Conservation (phyloP, 2,329 filamentous ascomycete species). For the Fusarium lateritium region DNA sequence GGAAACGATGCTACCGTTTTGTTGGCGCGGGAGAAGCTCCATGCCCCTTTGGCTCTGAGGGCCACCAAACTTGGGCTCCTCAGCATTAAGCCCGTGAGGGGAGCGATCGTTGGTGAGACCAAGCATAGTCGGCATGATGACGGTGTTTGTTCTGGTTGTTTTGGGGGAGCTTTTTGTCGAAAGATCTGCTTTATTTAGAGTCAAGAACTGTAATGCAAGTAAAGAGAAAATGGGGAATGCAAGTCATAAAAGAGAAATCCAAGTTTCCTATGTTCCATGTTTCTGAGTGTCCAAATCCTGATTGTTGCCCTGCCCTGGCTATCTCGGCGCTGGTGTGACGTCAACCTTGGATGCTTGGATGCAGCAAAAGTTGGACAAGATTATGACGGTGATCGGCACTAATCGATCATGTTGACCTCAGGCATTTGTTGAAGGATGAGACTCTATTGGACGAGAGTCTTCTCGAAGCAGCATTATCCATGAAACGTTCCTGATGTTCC, state of each 20-base stretch:
- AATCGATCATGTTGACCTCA: slow-evolving; percentile 28
- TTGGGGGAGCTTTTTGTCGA: slow-evolving; percentile 2
- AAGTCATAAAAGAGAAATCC: slow-evolving; percentile 31
- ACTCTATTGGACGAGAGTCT: slow-evolving; percentile 20
- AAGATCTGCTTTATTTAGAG: slow-evolving; percentile 16
- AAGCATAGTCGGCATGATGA: slow-evolving; percentile 50
- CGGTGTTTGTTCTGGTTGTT: slow-evolving; percentile 9
- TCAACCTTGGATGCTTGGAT: slow-evolving; percentile 38
- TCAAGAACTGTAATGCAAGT: slow-evolving; percentile 5
- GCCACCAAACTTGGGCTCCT: slow-evolving; percentile 35
- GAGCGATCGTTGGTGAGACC: slow-evolving; percentile 48
- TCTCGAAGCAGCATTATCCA: slow-evolving; percentile 8
- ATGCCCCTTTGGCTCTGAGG: slow-evolving; percentile 34
- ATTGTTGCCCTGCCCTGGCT: slow-evolving; percentile 40
- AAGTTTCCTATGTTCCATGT: slow-evolving; percentile 42
- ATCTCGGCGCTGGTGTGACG: slow-evolving; percentile 44
- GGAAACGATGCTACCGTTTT: slow-evolving; percentile 38
- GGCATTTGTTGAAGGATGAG: background rate
- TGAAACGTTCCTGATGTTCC: slow-evolving; percentile 18
- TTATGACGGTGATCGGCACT: slow-evolving; percentile 48
- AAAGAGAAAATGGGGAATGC: slow-evolving; percentile 8
- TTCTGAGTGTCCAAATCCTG: slow-evolving; percentile 47
- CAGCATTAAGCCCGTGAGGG: slow-evolving; percentile 40
- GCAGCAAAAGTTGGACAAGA: slow-evolving; percentile 39
- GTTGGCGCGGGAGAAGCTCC: slow-evolving; percentile 38